These are phyloP conservation scores for Aristolochia californica DNA, from an alignment of 164 flowering plant species.

Conservation along the genomic window DNA sequence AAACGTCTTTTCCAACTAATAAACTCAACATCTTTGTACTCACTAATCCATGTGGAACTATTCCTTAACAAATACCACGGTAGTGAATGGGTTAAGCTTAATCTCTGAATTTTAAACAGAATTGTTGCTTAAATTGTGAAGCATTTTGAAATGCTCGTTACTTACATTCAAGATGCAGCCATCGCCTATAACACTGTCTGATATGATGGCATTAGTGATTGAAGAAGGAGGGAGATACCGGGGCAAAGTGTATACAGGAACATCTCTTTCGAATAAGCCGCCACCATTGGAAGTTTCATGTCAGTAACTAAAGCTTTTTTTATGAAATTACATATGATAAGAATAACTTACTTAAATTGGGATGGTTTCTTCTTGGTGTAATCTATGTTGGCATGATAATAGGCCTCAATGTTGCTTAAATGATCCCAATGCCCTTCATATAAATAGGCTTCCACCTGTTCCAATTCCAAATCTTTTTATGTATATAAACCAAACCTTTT, in stretches of 20 bases:
- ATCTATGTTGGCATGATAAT: conserved; percentile 68
- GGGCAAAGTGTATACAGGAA: conserved; percentile 55
- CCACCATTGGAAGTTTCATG: conserved; percentile 14
- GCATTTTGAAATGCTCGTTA: neutral
- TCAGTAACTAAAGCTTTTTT: conserved; percentile 7
- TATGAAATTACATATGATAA: neutral
- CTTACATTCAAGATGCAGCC: conserved; percentile 75
- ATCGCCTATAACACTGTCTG: conserved; percentile 64
- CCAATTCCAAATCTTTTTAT: no score
- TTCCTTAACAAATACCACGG: no score
- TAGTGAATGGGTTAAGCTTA: no score
- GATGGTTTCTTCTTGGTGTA: conserved; percentile 29
- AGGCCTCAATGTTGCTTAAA: conserved; percentile 58
- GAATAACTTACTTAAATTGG: conserved; percentile 41
- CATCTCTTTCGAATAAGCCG: conserved; percentile 57
- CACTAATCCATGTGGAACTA: no score
- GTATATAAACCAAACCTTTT: neutral
- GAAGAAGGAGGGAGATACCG: conserved; percentile 62
- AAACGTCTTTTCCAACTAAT: no score
- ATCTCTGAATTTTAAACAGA: no score
- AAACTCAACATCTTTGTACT: no score
- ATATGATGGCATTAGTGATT: conserved; percentile 37
- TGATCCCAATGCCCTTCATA: conserved; percentile 81
- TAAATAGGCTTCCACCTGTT: conserved; percentile 42
- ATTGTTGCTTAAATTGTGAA: no score